Conservation (phyloP, 768 basidiomycete genomes). For the Russula sp. region DNA sequence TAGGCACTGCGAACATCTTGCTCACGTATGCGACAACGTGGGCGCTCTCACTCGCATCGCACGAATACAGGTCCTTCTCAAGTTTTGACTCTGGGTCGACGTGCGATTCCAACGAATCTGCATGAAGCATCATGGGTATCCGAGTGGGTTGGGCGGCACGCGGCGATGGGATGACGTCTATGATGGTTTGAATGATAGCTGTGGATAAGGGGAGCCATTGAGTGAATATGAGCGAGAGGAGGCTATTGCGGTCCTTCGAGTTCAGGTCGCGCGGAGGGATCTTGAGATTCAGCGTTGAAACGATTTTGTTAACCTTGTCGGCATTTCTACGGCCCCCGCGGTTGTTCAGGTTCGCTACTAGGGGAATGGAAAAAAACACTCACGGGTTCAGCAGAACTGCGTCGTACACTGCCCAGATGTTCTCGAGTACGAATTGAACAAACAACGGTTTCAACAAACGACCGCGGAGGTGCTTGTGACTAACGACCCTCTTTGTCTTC, state of each 20-base stretch:
- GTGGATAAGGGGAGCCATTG: conserved; percentile 97
- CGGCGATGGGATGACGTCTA: conserved; percentile 92
- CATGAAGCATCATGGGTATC: conserved; percentile 89
- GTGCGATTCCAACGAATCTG: conserved; percentile 57
- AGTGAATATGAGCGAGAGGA: conserved; percentile 82
- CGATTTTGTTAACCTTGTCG: conserved; percentile 86
- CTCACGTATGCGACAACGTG: conserved; percentile 83
- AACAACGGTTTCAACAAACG: conserved; percentile 89
- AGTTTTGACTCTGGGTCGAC: conserved; percentile 67
- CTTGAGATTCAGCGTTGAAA: conserved; percentile 72
- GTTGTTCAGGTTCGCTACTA: conserved; percentile 13
- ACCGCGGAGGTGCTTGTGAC: conserved; percentile 83
- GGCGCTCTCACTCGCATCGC: conserved; percentile 51
- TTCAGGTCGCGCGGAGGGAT: conserved; percentile 85
- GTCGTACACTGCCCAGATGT: conserved; percentile 96
- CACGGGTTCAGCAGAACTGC: conserved; percentile 85
- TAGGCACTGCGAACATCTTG: conserved; percentile 96
- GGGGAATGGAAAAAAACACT: conserved; percentile 34
- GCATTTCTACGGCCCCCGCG: conserved; percentile 53
- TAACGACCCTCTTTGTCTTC: conserved; percentile 89
- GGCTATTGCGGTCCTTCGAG: conserved; percentile 80
- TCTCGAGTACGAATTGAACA: conserved; percentile 95
- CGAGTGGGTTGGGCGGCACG: conserved; percentile 71
- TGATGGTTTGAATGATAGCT: conserved; percentile 83
- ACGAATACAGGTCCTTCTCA: conserved; percentile 77